Conservation (phyloP, 2,329 filamentous ascomycete species). For the Cladosporium sp. region DNA sequence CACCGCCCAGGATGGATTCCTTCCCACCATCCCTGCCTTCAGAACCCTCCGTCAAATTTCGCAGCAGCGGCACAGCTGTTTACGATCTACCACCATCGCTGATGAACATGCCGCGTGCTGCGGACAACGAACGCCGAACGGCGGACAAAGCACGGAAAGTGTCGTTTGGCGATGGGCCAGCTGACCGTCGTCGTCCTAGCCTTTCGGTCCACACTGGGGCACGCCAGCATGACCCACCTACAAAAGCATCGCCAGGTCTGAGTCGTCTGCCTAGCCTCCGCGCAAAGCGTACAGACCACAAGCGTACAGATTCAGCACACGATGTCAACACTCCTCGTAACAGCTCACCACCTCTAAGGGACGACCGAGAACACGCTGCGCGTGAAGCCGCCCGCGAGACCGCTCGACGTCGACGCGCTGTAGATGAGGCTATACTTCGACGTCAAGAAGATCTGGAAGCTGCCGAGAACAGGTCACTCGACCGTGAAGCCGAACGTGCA, state of each 20-base stretch:
- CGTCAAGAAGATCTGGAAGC: slow-evolving; percentile 9
- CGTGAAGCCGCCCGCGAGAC: neutral
- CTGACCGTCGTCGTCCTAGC: slow-evolving; percentile 24
- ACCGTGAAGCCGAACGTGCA: slow-evolving; percentile 13
- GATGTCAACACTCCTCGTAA: slow-evolving; percentile 10
- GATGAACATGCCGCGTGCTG: slow-evolving; percentile 24
- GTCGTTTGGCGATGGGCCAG: slow-evolving; percentile 17
- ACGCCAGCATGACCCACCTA: slow-evolving; percentile 18
- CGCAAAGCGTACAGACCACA: slow-evolving; percentile 23
- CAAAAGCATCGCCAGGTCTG: slow-evolving; percentile 27
- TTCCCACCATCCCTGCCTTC: slow-evolving; percentile 1
- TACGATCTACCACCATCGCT: slow-evolving; percentile 29
- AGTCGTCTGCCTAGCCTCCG: slow-evolving; percentile 24
- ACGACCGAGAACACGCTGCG: slow-evolving; percentile 6
- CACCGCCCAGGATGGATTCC: slow-evolving; percentile 7
- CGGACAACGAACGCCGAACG: slow-evolving; percentile 27
- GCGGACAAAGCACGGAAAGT: slow-evolving; percentile 17
- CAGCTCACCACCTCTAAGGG: neutral
- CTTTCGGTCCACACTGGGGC: slow-evolving; percentile 23
- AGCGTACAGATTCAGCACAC: slow-evolving; percentile 25
- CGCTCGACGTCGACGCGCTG: slow-evolving; percentile 1
- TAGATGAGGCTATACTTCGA: neutral
- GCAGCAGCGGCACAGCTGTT: slow-evolving; percentile 31
- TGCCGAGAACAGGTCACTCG: slow-evolving; percentile 4
- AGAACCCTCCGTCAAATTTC: slow-evolving; percentile 16